phyloP scores from a whole-genome alignment of 805 yeast genomes.

The Lipomyces yamanashiensis region DNA sequence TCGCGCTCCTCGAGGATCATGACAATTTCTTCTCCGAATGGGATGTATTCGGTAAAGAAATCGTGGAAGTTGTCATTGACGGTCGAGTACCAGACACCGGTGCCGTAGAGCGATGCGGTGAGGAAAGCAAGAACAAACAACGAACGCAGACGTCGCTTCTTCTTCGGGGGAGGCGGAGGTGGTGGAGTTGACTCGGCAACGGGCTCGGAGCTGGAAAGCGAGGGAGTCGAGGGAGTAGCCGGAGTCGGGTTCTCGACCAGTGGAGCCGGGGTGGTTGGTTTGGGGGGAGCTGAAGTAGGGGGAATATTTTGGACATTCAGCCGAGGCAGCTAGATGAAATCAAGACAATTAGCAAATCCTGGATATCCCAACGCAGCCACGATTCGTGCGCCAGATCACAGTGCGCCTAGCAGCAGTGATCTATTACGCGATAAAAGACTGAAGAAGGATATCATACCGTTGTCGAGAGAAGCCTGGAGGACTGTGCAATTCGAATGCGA shows the following conservation, averaged over 20 bases:
- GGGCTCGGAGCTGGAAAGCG: constrained; percentile 19
- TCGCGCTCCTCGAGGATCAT: constrained; percentile 54
- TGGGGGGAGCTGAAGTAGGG: constrained; percentile 29
- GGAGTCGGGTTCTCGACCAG: constrained; percentile 29
- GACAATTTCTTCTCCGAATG: constrained; percentile 62
- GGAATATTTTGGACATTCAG: constrained; percentile 27
- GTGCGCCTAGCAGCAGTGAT: not conserved
- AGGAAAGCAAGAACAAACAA: constrained; percentile 40
- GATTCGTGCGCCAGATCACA: not conserved
- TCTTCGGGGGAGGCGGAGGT: constrained; percentile 31
- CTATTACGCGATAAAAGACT: too few relatives aligned
- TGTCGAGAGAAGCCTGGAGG: constrained; percentile 20
- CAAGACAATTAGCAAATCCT: not conserved
- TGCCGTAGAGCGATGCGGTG: constrained; percentile 54
- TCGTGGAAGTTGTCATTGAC: constrained; percentile 65
- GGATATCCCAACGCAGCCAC: not conserved
- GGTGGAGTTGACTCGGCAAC: constrained; percentile 18
- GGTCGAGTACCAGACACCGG: constrained; percentile 63
- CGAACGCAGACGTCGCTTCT: constrained; percentile 44
- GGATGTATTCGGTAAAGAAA: constrained; percentile 64
- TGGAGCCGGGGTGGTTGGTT: constrained; percentile 6
- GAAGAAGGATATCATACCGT: constrained; percentile 17
- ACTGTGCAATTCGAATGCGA: constrained; percentile 5
- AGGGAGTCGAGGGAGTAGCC: constrained; percentile 35
- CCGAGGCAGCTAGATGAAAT: constrained; percentile 16